Evolutionary conservation across 192 early-diverging fungal species (phyloP), one percentile per base, ranked within the genome.

Genomic region (Allomyces macrogynus): DNA sequence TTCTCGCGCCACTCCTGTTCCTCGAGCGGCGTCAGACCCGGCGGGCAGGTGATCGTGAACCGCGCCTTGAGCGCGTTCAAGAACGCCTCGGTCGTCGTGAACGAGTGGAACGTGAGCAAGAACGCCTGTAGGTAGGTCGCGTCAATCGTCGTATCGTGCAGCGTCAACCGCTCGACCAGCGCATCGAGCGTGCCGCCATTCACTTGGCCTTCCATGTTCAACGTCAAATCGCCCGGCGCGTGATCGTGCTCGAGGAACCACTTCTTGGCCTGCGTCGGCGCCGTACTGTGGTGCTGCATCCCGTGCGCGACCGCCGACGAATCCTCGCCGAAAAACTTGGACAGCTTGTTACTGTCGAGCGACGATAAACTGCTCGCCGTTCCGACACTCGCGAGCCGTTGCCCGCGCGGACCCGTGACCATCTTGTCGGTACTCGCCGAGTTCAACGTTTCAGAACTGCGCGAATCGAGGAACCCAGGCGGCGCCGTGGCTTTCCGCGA

Each of bases 91-190:
- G 91, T 85, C 0, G 85, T 83, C 4, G 86, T 86, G 68, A 96
- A 97, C 11, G 92, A 91, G 27, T 90, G 89, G 77, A 95, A 99
- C 3, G 95, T 96, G 43, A 99, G 76, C 65, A 99, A 68, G 72
- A 99, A 97, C 0, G 91, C 89, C 26, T 78, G 80, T 40, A 83
- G 85, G 75, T 90, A 97, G 71, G 84, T 85, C 61, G 83, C 71
- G 63, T 98, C 92, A 74, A 80, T 66, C 68, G 73, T 71, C 18
- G 82, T 81, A 67, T 97, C 91, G 64, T 97, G 94, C 16, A 90
- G 74, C 8, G 92, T 95, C 67, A 97, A 78, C 18, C 92, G 80
- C 72, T 93, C 92, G 4, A 92, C 78, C 22, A 97, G 76, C 32
- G 91, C 91, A 12, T 71, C 66, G 60, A 95, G 77, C 12, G 91